Evolutionary conservation across 2,329 filamentous ascomycete species (phyloP), one percentile per base, ranked within the genome.

Genomic region (Penicillium sp.): DNA sequence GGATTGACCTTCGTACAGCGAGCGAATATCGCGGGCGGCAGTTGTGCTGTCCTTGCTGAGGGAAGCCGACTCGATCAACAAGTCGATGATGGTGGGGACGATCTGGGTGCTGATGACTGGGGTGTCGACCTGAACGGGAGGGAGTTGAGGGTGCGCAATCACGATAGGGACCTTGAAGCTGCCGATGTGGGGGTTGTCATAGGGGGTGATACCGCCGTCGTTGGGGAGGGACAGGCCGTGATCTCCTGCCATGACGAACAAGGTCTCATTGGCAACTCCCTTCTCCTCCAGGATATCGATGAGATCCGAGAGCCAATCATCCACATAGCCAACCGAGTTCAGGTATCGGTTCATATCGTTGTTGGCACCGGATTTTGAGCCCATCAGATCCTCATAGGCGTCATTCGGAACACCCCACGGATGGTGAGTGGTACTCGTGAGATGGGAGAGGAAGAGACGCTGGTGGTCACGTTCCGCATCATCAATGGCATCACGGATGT

Each of bases 221-320:
- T 72, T 71, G n/a, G 70, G 71, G 9, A 73, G 66, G 2, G 70
- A 73, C 10, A 73, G 57, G 20, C 69, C 70, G 53, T 73, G 71
- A 43, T 73, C 71, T 24, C 71, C 71, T 5, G 68, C 65, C 66
- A 73, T 70, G 34, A 69, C 62, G 9, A 73, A 40, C 16, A 73
- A 58, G 8, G 70, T 73, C 56, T 73, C 69, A 43, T 73, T 59
- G 11, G 63, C 65, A 10, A 73, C 59, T 1, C 63, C 69, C 24
- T 70, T 66, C 35, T 73, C 70, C 29, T 69, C 58, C 6, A 73
- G 48, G 10, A 70, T 65, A 4, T 65, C 61, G 24, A 73, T 46
- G 8, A 73, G 69, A 6, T 68, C 62, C 5, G 56, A 60, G n/a
- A 73, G 32, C 71, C 71, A 73, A 20, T 64, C 57, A 40, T 73